Conservation (phyloP, 108 stramenopile genomes). For the Pelagomonas calceolata region DNA sequence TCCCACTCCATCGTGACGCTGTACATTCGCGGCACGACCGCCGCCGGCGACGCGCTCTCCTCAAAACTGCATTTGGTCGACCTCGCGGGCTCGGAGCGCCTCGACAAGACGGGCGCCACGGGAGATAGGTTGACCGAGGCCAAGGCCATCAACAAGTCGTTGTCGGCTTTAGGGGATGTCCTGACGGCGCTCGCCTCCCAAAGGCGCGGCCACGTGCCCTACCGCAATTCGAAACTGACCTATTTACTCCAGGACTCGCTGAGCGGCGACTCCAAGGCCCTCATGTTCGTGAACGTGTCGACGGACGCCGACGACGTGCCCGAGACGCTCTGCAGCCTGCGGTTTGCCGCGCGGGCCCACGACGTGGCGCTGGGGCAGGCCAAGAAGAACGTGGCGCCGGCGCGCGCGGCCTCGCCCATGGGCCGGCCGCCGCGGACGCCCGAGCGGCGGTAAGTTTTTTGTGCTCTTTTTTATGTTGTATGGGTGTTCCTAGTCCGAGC, state of each 20-base stretch:
- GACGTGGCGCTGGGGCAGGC: conserved; percentile 46
- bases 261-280: conserved; percentile 54
- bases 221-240: conserved; percentile 49
- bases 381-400: conserved; percentile 23
- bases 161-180: conserved; percentile 58
- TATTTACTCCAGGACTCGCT: conserved; percentile 51
- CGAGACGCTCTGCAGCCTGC: conserved; percentile 40
- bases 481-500: no score
- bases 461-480: no score
- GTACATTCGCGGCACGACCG: no score
- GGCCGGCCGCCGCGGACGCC: no score
- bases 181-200: conserved; percentile 42
- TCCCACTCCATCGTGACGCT: conserved; percentile 43
- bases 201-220: no score
- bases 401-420: conserved; percentile 33
- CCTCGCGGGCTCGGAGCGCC: conserved; percentile 32
- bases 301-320: conserved; percentile 57
- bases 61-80: conserved; percentile 14
- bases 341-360: conserved; percentile 38
- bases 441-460: no score
- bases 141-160: conserved; percentile 57
- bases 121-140: conserved; percentile 46
- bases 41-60: no score
- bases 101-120: conserved; percentile 34
- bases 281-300: conserved; percentile 58